These are phyloP conservation scores for Selaginella moellendorffii DNA, from an alignment of 75 land plant species.

Conservation along the genomic window DNA sequence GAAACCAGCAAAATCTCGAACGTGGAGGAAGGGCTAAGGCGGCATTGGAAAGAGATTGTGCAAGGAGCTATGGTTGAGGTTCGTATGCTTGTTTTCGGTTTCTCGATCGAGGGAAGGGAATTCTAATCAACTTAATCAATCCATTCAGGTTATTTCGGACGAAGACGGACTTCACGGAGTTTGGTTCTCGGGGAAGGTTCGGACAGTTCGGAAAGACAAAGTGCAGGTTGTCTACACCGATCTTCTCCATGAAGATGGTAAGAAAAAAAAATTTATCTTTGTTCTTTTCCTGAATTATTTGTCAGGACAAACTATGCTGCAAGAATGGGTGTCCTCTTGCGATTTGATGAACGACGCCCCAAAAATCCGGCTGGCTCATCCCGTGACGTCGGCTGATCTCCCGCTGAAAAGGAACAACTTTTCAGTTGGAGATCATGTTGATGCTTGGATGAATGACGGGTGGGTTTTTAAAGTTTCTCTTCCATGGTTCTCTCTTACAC, in stretches of 20 bases:
- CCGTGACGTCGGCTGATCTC: conserved; percentile 21
- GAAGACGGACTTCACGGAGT: conserved; percentile 41
- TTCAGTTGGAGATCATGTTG: conserved; percentile 83
- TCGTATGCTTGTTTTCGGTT: too few species aligned
- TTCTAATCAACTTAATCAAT: too few species aligned
- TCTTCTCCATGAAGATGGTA: conserved; percentile 57
- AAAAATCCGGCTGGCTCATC: conserved; percentile 49
- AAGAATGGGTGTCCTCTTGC: conserved; percentile 60
- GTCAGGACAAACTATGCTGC: conserved; percentile 40
- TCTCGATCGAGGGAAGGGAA: too few species aligned
- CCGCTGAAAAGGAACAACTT: conserved; percentile 41
- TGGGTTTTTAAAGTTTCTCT: conserved; percentile 28
- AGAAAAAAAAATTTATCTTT: not conserved
- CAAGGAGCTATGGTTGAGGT: too few species aligned
- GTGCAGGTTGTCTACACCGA: conserved; percentile 50
- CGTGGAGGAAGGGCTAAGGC: too few species aligned
- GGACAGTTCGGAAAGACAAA: conserved; percentile 37
- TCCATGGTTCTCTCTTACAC: too few species aligned
- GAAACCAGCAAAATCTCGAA: too few species aligned
- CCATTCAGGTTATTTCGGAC: conserved; percentile 49
- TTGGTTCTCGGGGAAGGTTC: conserved; percentile 69
- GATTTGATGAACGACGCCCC: conserved; percentile 25
- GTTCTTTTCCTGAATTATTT: not conserved
- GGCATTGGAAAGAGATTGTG: too few species aligned
- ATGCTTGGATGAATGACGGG: conserved; percentile 74